These are phyloP conservation scores for Eutypella sp. DNA, from an alignment of 2,329 filamentous ascomycete genomes.

Conservation along the genomic window DNA sequence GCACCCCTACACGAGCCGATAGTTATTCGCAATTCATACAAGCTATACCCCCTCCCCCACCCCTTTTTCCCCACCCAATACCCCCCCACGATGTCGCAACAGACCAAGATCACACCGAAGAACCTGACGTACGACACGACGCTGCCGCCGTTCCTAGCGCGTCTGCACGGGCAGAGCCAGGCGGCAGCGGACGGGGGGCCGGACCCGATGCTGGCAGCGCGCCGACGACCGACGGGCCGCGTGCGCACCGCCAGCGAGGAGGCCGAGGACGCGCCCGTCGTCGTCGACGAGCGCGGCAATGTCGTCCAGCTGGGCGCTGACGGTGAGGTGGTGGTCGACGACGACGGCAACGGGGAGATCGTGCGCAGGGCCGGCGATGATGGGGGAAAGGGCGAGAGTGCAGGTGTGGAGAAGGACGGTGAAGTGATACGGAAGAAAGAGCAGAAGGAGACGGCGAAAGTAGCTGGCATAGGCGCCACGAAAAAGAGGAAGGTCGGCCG, in stretches of 20 bases:
- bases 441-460: constrained; percentile 19
- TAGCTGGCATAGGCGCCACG: constrained; percentile 37
- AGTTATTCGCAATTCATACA: too few species aligned
- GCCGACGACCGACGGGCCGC: constrained; percentile 42
- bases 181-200: constrained; percentile 43
- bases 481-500: constrained; percentile 54
- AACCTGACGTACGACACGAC: constrained; percentile 61
- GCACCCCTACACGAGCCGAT: too few species aligned
- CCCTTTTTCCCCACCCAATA: too few species aligned
- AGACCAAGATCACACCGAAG: constrained; percentile 60
- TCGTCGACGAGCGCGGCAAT: constrained; percentile 69
- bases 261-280: constrained; percentile 70
- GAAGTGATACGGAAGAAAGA: constrained; percentile 3
- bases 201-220: constrained; percentile 47
- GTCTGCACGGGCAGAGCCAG: constrained; percentile 49
- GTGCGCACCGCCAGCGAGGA: constrained; percentile 60
- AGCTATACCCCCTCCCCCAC: too few species aligned
- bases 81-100: constrained; percentile 41
- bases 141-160: constrained; percentile 57
- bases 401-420: constrained; percentile 20
- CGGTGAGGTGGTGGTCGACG: constrained; percentile 23
- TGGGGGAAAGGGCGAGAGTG: constrained; percentile 19
- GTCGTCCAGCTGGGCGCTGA: constrained; percentile 45
- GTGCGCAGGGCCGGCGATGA: too few species aligned
- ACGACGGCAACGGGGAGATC: constrained; percentile 24